Evolutionary conservation across 2,329 filamentous ascomycete genomes (phyloP).

Genomic region (Albophoma yamanashiensis): DNA sequence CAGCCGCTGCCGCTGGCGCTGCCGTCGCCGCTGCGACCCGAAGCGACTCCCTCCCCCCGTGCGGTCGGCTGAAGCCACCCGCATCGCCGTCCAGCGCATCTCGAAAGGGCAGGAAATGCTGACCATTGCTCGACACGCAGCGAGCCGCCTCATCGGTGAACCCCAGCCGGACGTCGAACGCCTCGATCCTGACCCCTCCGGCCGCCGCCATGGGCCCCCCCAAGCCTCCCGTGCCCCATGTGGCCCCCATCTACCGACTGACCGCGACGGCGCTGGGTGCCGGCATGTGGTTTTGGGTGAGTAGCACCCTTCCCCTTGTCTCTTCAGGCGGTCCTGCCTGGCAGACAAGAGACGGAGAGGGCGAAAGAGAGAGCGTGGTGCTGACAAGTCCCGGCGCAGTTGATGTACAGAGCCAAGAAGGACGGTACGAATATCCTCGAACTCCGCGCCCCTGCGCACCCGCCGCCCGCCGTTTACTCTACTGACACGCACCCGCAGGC

Average conservation of each 20-base stretch:
- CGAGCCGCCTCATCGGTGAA: neutral
- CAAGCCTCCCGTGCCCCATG: constrained; percentile 35
- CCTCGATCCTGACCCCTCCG: neutral
- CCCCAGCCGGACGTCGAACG: neutral
- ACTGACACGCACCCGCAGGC: constrained; percentile 24
- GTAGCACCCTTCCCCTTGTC: constrained; percentile 20
- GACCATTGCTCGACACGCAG: neutral
- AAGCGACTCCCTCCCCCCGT: neutral
- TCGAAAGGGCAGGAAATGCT: neutral
- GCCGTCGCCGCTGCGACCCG: neutral
- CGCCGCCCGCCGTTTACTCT: neutral
- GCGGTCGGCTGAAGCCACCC: too few relatives aligned
- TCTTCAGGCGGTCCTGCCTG: neutral
- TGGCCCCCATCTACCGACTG: constrained; percentile 63
- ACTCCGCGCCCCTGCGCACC: neutral
- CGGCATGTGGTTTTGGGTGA: constrained; percentile 99
- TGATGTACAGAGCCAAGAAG: constrained; percentile 95
- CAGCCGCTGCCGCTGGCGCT: neutral
- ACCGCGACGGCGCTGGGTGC: constrained; percentile 80
- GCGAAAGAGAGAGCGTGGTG: neutral
- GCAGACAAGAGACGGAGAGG: neutral
- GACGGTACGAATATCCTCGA: constrained; percentile 49
- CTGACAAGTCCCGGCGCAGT: constrained; percentile 32
- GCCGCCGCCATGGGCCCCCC: constrained; percentile 22
- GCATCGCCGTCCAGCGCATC: neutral